Conservation (phyloP, 345 rosid genomes). For the Mangifera indica region DNA sequence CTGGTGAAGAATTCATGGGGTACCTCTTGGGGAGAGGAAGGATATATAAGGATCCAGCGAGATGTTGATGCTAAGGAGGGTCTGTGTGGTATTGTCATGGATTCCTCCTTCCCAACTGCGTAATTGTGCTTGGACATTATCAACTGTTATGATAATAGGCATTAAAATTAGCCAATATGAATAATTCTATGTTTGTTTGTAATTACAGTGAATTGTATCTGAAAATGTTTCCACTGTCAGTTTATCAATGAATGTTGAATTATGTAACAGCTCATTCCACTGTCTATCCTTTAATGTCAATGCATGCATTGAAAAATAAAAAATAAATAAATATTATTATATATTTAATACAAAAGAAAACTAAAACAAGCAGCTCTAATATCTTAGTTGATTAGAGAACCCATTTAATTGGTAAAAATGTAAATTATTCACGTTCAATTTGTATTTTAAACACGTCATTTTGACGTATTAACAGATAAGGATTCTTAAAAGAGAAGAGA, state of each 20-base stretch:
- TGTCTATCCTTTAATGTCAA: too few relatives aligned
- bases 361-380: slow-evolving; percentile 66
- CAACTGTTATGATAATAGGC: too few relatives aligned
- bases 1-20: slow-evolving; percentile 47
- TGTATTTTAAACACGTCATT: too few relatives aligned
- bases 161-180: too few relatives aligned
- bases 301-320: too few relatives aligned
- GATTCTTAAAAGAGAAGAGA: too few relatives aligned
- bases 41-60: slow-evolving; percentile 33
- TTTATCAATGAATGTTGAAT: not conserved
- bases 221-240: not conserved
- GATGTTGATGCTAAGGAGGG: slow-evolving; percentile 25
- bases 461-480: too few relatives aligned
- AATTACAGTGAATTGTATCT: not conserved
- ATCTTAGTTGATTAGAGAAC: slow-evolving; percentile 99
- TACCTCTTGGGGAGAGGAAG: slow-evolving; percentile 27
- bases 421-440: too few relatives aligned
- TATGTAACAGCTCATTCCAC: not conserved
- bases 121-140: not conserved
- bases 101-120: slow-evolving; percentile 27
- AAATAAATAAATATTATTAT: too few relatives aligned
- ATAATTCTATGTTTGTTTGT: not conserved
- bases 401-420: too few relatives aligned
- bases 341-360: too few relatives aligned
- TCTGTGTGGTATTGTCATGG: slow-evolving; percentile 33